A percentile compares a stretch with the other conserved stretches of the same genome.
Conservation (phyloP, 148 eudicot species). For the Salicornia ramosissima region DNA sequence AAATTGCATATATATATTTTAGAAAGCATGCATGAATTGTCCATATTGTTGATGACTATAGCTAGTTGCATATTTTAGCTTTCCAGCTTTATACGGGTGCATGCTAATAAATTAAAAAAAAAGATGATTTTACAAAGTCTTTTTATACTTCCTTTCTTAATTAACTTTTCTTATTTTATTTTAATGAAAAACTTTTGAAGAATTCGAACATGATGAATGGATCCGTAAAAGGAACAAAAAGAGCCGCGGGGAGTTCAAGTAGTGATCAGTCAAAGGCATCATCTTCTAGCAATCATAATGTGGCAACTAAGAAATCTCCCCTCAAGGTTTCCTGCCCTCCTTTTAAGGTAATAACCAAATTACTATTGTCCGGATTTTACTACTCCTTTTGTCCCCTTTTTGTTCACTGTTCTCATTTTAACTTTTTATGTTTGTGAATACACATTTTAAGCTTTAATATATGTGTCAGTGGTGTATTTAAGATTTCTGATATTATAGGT, state of each 20-base stretch:
- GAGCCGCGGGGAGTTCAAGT: conserved; percentile 23
- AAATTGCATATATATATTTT: neutral
- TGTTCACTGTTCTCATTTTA: too few relatives aligned
- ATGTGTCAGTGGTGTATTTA: too few relatives aligned
- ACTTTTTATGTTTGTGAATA: too few relatives aligned
- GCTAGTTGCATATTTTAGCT: neutral
- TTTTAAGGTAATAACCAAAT: conserved; percentile 28
- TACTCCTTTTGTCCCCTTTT: too few relatives aligned
- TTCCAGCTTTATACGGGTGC: conserved; percentile 29
- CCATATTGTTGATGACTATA: too few relatives aligned
- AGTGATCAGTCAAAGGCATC: conserved; percentile 28
- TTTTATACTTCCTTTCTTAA: neutral
- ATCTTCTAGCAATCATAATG: conserved; percentile 22
- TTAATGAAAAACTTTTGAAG: conserved; percentile 8
- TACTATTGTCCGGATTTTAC: too few relatives aligned
- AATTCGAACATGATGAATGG: conserved; percentile 19
- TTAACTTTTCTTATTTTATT: neutral
- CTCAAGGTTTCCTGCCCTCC: conserved; percentile 39
- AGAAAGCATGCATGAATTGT: conserved; percentile 12
- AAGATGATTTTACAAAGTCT: neutral
- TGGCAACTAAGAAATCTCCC: conserved; percentile 33
- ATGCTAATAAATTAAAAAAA: conserved; percentile 16
- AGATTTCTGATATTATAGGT: too few relatives aligned
- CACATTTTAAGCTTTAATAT: too few relatives aligned
- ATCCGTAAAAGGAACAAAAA: conserved; percentile 36